These are phyloP conservation scores for Trametes maxima DNA, from an alignment of 768 basidiomycete genomes.

Conservation along the genomic window DNA sequence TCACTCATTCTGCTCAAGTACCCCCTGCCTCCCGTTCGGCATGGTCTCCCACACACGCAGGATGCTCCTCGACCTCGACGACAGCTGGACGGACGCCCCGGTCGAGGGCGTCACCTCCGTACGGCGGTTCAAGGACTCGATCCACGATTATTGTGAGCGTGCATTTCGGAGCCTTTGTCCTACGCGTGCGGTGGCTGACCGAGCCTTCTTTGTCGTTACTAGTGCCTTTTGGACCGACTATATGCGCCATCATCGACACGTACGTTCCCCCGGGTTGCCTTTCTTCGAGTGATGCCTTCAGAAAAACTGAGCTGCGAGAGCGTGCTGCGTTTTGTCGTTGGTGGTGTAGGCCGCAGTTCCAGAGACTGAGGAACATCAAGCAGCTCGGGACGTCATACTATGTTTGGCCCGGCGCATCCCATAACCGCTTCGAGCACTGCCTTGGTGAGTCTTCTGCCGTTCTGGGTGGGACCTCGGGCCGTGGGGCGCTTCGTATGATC, in stretches of 20 bases:
- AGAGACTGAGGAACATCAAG: conserved; percentile 74
- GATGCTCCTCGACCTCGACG: conserved; percentile 24
- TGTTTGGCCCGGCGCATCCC: conserved; percentile 78
- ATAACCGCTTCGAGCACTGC: conserved; percentile 83
- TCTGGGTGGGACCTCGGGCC: neutral
- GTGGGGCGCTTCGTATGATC: neutral
- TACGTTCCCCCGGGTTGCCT: conserved; percentile 39
- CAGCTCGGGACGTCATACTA: conserved; percentile 78
- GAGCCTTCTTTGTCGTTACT: neutral
- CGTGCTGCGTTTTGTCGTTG: neutral
- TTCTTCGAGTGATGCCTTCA: neutral
- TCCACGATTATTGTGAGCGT: conserved; percentile 32
- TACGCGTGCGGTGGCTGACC: neutral
- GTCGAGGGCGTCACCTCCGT: conserved; percentile 9
- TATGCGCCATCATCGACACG: conserved; percentile 69
- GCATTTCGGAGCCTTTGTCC: neutral
- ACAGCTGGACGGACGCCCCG: conserved; percentile 8
- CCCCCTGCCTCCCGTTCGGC: neutral
- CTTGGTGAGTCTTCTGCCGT: conserved; percentile 52
- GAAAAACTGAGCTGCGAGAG: neutral
- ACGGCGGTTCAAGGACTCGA: conserved; percentile 32
- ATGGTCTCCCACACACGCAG: conserved; percentile 6
- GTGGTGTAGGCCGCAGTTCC: conserved; percentile 63
- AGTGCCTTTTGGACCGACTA: conserved; percentile 39
- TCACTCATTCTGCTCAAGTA: neutral